Conservation (phyloP, 805 yeast genomes). For the Metschnikowia lunata region DNA sequence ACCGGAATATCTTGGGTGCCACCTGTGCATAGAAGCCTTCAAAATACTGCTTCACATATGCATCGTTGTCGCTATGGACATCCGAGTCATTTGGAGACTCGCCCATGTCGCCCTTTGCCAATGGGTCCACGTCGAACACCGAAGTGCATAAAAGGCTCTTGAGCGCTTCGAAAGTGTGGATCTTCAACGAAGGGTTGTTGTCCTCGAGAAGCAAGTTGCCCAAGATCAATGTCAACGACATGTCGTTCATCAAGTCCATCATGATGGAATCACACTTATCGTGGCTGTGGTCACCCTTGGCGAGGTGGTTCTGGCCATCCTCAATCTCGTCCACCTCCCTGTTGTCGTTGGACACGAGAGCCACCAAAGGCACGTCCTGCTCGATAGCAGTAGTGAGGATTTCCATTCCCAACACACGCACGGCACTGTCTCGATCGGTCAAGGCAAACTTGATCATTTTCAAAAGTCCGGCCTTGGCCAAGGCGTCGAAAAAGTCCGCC, state of each 20-base stretch:
- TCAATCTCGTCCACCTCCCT: constrained; percentile 22
- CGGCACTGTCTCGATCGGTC: constrained; percentile 41
- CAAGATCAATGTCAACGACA: constrained; percentile 53
- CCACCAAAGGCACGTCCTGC: constrained; percentile 68
- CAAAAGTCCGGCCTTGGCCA: constrained; percentile 68
- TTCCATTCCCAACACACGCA: constrained; percentile 74
- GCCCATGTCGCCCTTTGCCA: constrained; percentile 9
- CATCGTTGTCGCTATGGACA: constrained; percentile 3
- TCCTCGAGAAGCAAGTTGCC: constrained; percentile 60
- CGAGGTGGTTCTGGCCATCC: neutral
- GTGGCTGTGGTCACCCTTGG: constrained; percentile 16
- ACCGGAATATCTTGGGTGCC: constrained; percentile 53
- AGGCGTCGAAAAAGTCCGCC: constrained; percentile 55
- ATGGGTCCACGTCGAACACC: constrained; percentile 8
- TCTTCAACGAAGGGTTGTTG: constrained; percentile 63
- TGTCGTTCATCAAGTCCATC: constrained; percentile 46
- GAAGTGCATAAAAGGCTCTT: constrained; percentile 64
- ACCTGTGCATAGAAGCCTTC: constrained; percentile 57
- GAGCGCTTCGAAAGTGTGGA: constrained; percentile 82
- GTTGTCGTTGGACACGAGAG: constrained; percentile 27
- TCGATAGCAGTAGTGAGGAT: constrained; percentile 76
- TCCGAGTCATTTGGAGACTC: neutral
- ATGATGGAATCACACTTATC: constrained; percentile 19
- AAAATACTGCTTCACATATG: constrained; percentile 43
- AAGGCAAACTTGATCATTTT: constrained; percentile 70